Evolutionary conservation across 2,329 filamentous ascomycete genomes (phyloP), one percentile per base, ranked within the genome.

Genomic region (Penicillium sp.): DNA sequence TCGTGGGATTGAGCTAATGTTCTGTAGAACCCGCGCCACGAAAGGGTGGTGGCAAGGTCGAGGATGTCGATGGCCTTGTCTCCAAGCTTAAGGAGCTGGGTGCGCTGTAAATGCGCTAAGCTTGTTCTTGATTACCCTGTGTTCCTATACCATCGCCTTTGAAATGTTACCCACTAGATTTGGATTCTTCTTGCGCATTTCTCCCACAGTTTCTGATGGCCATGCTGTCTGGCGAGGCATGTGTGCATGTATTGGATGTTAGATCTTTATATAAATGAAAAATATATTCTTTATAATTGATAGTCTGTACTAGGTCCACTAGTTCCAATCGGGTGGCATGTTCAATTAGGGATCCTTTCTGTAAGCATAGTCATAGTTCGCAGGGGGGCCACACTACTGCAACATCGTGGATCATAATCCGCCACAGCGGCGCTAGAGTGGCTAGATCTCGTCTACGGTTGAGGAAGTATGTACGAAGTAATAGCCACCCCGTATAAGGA

Each of bases 21-120:
- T 36, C 21, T 45, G 71, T 76, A 87, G 94, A 99, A 81, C 94
- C 94, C 55, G 84, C 91, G 50, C 81, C 90, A 62, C 85, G 94
- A 76, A 87, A 96, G 79, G 94, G 94, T 41, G 94, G 94, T 69
- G 92, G 91, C 66, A 99, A 97, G 86, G 94, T 99, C 21, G 92
- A 96, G 72, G 89, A 97, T 81, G 94, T 99, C 23, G 92, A 96
- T 77, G 92, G 93, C n/a, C 85, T 99, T 77, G 87, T 99, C 70
- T 78, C 84, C 58, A 97, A 94, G 84, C 81, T 99, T 73, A 97
- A 97, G 85, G 93, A 99, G 81, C 81, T 99, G 64, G 94, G 94
- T 67, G 94, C 93, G 63, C 79, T 97, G 78, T 96, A 85, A 72
- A 60, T 36, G 36, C 5, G 50, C 39, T 33, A 29, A 39, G 35